Base-by-base conservation (phyloP, 2,329 filamentous ascomycete species). In the Ascosphaera acerosa region DNA sequence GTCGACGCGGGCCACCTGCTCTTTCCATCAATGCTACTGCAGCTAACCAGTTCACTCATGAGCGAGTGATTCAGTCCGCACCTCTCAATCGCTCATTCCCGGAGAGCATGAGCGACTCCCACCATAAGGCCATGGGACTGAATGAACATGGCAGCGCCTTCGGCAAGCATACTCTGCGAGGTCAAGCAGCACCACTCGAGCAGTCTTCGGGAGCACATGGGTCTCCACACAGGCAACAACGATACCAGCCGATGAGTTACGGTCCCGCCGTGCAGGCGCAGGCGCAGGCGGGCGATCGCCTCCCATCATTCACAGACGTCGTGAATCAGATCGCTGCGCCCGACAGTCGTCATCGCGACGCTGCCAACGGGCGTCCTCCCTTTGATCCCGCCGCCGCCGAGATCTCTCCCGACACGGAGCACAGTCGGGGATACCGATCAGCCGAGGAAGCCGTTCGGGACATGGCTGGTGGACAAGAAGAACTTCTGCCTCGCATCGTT, bases 31-130 rank as follows among this genome's bases (percentile, higher is more conserved):
- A 89, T n/a, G 76, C 87, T 16, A 87, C 87, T 1, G 80, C 81
- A 4, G 81, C 89, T 40, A 71, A 87, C 42, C 75, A 82, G 37
- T 94, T 94, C 46, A 78, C 82, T 42, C 71, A 81, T 45, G 87
- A 97, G 59, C 67, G 87, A 42, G 81, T 94, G 20, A 89, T 97
- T 37, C 87, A 97, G 53, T 97, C 87, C 3, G 87, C 87, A 5
- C 87, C 87, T 10, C 64, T 97, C 15, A 73, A 89, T 43, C 84
- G 92, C 48, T 89, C 80, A 22, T 97, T 97, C 48, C 92, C 87
- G 5, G 82, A 84, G 36, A 70, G 87, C 90, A 32, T 74, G 75
- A 14, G 78, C 72, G 45, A 81, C 73, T 1, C 84, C n/a, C 12
- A 15, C 16, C 4, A 14, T 15, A 27, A 27, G 6, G 4, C 25